Evolutionary conservation across 2,329 filamentous ascomycete species (phyloP), one percentile per base, ranked within the genome.

Genomic region (Penicillium freii): DNA sequence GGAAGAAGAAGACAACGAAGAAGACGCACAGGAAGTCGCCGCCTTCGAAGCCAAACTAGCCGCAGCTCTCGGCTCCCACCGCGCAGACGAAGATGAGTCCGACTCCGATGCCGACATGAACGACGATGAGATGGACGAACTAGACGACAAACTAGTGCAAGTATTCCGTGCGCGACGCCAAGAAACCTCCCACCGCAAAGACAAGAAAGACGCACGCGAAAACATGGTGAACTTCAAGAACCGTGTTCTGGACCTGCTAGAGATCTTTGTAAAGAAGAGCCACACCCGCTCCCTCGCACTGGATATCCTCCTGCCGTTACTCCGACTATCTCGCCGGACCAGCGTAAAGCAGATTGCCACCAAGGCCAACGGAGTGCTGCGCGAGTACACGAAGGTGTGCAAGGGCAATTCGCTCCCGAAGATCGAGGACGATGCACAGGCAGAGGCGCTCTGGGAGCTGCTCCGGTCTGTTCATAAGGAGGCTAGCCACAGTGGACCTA

Each of bases 171-270:
- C 92, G 63, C 86, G 87, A 48, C 85, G 84, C 63, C 87, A 91
- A 72, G 79, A 79, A 17, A 78, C 80, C 1, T 87, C 82, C 71
- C 88, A 89, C 70, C 94, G 92, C 77, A 90, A 92, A 75, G 87
- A 94, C 69, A 89, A 89, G 67, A 91, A 91, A 70, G 89, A 93
- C 59, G 92, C 93, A 54, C 94, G 91, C 71, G 89, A 93, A 65
- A 91, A 87, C 21, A 90, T 97, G 70, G 80, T 96, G 68, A 92
- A 93, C 75, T 96, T 99, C 82, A 99, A 99, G 80, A 90, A 91
- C 74, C 89, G 92, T 42, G 88, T 97, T 6, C 83, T 97, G 5
- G 94, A 97, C 69, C 83, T 97, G 1, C 81, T 97, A 11, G 85
- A 89, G 59, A 89, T 94, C 62, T 97, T 91, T 73, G 81, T 94